These are phyloP conservation scores for Cymbopogon citratus DNA, from an alignment of 176 grass and related monocot species.

Conservation along the genomic window DNA sequence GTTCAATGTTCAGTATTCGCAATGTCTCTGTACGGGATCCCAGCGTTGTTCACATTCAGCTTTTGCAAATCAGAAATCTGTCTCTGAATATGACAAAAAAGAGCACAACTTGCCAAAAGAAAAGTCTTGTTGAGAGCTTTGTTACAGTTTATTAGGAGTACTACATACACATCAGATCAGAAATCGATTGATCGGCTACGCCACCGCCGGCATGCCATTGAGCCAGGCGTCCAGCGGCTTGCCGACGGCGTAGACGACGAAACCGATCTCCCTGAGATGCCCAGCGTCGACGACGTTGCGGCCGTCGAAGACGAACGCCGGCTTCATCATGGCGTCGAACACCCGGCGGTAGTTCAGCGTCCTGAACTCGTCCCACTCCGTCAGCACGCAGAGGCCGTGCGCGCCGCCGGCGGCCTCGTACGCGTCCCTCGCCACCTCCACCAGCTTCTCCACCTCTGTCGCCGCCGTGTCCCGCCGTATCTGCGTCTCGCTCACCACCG, in stretches of 20 bases:
- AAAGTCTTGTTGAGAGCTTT: too few relatives aligned
- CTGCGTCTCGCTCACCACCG: constrained; percentile 41
- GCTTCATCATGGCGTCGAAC: constrained; percentile 41
- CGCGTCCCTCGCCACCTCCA: constrained; percentile 42
- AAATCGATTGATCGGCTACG: not conserved
- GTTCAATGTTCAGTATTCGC: too few relatives aligned
- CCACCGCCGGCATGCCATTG: constrained; percentile 23
- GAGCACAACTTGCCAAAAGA: too few relatives aligned
- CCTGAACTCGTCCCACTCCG: constrained; percentile 63
- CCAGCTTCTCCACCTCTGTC: too few relatives aligned
- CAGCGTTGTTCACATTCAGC: too few relatives aligned
- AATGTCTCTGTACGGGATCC: too few relatives aligned
- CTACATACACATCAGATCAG: too few relatives aligned
- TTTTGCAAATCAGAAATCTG: too few relatives aligned
- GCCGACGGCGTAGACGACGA: constrained; percentile 50
- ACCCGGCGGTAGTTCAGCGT: constrained; percentile 36
- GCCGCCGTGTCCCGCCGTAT: too few relatives aligned
- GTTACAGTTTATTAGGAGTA: too few relatives aligned
- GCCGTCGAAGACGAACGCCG: constrained; percentile 50
- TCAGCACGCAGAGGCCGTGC: constrained; percentile 54
- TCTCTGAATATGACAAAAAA: too few relatives aligned
- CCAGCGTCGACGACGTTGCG: constrained; percentile 40
- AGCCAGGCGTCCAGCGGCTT: constrained; percentile 42
- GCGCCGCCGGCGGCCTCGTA: constrained; percentile 41
- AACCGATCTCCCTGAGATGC: constrained; percentile 53